Evolutionary conservation across 768 basidiomycete species (phyloP).

Genomic region (Galerina sulciceps): DNA sequence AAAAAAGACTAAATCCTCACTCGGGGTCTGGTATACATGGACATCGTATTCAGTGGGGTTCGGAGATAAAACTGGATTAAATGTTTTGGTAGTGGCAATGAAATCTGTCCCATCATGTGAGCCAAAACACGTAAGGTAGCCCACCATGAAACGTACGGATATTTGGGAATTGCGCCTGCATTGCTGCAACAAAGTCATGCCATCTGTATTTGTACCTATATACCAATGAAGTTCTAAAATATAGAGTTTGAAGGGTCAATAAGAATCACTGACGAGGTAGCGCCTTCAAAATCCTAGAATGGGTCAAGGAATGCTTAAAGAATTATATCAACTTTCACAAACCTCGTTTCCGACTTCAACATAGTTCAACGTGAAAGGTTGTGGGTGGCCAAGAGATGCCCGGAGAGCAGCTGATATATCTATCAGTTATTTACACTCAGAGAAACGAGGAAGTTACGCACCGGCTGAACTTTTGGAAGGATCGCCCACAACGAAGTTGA

Average conservation of each 20-base stretch:
- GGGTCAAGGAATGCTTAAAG: not conserved
- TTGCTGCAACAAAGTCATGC: slow-evolving; percentile 46
- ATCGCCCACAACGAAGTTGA: slow-evolving; percentile 65
- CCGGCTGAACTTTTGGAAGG: slow-evolving; percentile 46
- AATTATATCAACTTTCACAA: not conserved
- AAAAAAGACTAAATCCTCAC: slow-evolving; percentile 35
- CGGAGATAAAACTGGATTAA: slow-evolving; percentile 48
- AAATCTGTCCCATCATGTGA: slow-evolving; percentile 40
- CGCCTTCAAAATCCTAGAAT: too few relatives aligned
- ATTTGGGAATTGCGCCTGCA: slow-evolving; percentile 52
- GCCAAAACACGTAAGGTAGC: not conserved
- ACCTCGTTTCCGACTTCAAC: slow-evolving; percentile 22
- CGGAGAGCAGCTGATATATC: slow-evolving; percentile 26
- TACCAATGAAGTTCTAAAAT: not conserved
- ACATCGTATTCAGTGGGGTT: slow-evolving; percentile 56
- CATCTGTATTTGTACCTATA: slow-evolving; percentile 56
- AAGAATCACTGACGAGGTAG: slow-evolving; percentile 21
- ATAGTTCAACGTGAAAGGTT: slow-evolving; percentile 17
- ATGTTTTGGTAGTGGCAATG: slow-evolving; percentile 54
- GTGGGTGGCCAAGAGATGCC: slow-evolving; percentile 16
- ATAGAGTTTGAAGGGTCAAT: too few relatives aligned
- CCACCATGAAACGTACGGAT: slow-evolving; percentile 51
- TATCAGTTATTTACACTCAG: too few relatives aligned
- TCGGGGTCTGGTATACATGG: slow-evolving; percentile 61
- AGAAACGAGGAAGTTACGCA: too few relatives aligned